phyloP scores from a whole-genome alignment of 2,329 filamentous ascomycete genomes.

The Trichoderma atroviride region DNA sequence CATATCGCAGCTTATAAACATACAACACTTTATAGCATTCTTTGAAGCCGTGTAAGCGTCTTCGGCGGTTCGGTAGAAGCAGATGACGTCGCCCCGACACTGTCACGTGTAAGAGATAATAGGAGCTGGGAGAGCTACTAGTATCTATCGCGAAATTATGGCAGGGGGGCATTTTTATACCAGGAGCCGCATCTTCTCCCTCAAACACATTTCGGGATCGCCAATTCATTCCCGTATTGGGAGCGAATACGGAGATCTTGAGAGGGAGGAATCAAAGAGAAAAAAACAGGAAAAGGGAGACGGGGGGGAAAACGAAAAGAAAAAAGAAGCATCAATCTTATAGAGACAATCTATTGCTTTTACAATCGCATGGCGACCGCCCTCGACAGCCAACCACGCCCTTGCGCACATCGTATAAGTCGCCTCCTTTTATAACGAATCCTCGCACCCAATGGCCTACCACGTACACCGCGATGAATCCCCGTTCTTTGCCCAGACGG shows the following conservation, averaged over 20 bases:
- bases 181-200: background rate
- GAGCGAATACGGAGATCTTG: slow-evolving; percentile 11
- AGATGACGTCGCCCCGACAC: slow-evolving; percentile 23
- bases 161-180: slow-evolving; percentile 7
- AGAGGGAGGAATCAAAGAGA: background rate
- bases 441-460: slow-evolving; percentile 30
- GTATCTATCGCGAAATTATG: slow-evolving; percentile 10
- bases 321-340: too few species aligned
- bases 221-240: slow-evolving; percentile 14
- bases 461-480: slow-evolving; percentile 34
- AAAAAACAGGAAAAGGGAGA: background rate
- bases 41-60: background rate
- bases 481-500: slow-evolving; percentile 46
- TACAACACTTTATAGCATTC: background rate
- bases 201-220: background rate
- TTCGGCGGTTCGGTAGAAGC: background rate
- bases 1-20: background rate
- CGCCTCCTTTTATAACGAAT: background rate
- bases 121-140: slow-evolving; percentile 16
- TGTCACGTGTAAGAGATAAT: slow-evolving; percentile 22
- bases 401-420: slow-evolving; percentile 11
- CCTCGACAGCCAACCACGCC: slow-evolving; percentile 1
- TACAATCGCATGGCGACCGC: slow-evolving; percentile 16
- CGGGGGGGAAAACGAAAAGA: background rate
- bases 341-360: background rate